Evolutionary conservation across 139 green algal species (phyloP).

Genomic region (Spirogloea muscicola): DNA sequence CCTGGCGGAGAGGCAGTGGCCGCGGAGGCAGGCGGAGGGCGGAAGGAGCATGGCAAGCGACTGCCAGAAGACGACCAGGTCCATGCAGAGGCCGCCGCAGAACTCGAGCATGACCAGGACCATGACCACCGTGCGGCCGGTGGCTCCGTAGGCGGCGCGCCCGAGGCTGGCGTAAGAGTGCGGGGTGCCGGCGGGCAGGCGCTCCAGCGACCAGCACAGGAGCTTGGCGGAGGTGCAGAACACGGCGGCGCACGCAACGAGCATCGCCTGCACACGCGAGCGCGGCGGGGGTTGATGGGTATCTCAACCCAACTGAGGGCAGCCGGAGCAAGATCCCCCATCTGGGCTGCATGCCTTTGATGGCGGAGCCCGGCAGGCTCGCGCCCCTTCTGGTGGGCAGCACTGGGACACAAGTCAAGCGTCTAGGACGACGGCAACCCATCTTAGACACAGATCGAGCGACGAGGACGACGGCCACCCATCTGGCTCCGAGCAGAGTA

Average conservation of each 20-base stretch:
- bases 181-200: conserved; percentile 1
- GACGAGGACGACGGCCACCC: no score
- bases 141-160: neutral
- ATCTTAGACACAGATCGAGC: no score
- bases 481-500: no score
- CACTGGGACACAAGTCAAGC: no score
- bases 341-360: no score
- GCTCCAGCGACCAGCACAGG: conserved; percentile 1
- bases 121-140: conserved; percentile 5
- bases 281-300: no score
- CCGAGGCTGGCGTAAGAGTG: neutral
- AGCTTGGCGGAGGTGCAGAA: conserved; percentile 1
- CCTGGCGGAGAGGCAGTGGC: conserved; percentile 2
- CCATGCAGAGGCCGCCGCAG: conserved; percentile 7
- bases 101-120: conserved; percentile 1
- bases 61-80: conserved; percentile 18
- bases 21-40: neutral
- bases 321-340: no score
- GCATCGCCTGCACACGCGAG: neutral
- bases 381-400: no score
- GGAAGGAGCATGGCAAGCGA: neutral
- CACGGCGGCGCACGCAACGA: neutral
- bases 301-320: no score
- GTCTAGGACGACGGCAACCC: no score
- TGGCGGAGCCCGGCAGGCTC: no score